Evolutionary conservation across 2,329 filamentous ascomycete species (phyloP).

Genomic region (Basipetospora sp.): DNA sequence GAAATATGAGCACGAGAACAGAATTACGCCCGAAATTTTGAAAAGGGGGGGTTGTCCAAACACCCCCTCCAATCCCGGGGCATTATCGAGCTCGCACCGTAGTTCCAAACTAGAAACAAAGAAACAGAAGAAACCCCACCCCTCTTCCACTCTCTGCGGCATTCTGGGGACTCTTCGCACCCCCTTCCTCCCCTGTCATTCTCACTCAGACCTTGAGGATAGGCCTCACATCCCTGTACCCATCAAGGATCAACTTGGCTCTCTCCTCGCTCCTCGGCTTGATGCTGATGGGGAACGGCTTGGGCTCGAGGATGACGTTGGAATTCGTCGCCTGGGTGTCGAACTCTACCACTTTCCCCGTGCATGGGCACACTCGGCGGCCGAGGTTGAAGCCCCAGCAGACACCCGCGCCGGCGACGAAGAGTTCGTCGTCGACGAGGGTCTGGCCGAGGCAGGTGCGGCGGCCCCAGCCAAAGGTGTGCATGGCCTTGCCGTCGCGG

Average conservation of each 20-base stretch:
- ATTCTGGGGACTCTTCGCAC: too few species aligned
- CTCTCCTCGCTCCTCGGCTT: slow-evolving; percentile 25
- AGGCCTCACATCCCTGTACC: slow-evolving; percentile 20
- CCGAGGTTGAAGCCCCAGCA: slow-evolving; percentile 35
- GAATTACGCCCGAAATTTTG: too few species aligned
- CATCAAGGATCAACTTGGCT: slow-evolving; percentile 22
- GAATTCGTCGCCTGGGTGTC: slow-evolving; percentile 36
- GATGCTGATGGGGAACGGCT: slow-evolving; percentile 31
- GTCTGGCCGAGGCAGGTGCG: slow-evolving; percentile 48
- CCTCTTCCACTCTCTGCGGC: too few species aligned
- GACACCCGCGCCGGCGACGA: slow-evolving; percentile 31
- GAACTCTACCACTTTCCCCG: slow-evolving; percentile 27
- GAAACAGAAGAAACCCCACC: too few species aligned
- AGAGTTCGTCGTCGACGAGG: slow-evolving; percentile 46
- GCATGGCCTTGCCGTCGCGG: slow-evolving; percentile 41
- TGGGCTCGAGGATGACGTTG: slow-evolving; percentile 38
- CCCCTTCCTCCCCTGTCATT: too few species aligned
- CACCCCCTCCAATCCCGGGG: too few species aligned
- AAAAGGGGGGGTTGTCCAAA: too few species aligned
- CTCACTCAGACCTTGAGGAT: slow-evolving; percentile 17
- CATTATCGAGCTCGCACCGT: too few species aligned
- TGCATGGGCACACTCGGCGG: slow-evolving; percentile 25
- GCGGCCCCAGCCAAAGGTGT: slow-evolving; percentile 50
- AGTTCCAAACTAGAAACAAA: too few species aligned
- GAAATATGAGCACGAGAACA: too few species aligned